phyloP scores from a whole-genome alignment of 257 asterid species.

The Solanum sejunctum region DNA sequence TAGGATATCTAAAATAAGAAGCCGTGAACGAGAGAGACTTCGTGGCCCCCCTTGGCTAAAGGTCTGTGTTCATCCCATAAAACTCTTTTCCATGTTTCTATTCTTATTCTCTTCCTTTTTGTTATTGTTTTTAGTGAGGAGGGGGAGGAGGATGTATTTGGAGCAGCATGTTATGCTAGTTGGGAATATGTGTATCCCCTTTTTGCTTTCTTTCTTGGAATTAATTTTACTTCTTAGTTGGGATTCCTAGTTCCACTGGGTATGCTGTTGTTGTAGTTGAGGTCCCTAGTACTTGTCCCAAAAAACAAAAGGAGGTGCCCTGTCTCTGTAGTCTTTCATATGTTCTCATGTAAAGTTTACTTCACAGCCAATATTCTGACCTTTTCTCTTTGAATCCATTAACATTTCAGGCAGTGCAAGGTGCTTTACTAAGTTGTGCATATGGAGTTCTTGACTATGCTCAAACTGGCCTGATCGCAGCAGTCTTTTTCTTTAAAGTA shows the following conservation, averaged over 20 bases:
- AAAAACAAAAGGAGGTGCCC: not conserved
- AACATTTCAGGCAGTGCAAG: conserved; percentile 62
- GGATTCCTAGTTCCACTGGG: not conserved
- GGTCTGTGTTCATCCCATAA: conserved; percentile 26
- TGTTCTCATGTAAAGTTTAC: not conserved
- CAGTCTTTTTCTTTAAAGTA: conserved; percentile 93
- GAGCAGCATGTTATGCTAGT: not conserved
- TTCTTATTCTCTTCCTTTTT: not conserved
- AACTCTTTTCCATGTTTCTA: not conserved
- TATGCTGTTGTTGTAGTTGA: not conserved
- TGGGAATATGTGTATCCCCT: not conserved
- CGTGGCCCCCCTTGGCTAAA: conserved; percentile 98
- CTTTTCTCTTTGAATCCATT: conserved; percentile 2
- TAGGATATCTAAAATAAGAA: conserved; percentile 80
- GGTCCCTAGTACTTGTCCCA: not conserved
- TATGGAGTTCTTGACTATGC: conserved; percentile 97
- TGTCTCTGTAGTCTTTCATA: not conserved
- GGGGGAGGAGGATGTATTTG: not conserved
- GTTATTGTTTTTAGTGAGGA: not conserved
- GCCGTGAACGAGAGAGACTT: conserved; percentile 89
- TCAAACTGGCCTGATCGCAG: conserved; percentile 94
- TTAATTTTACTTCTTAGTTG: not conserved
- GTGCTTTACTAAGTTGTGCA: conserved; percentile 62
- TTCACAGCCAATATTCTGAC: not conserved
- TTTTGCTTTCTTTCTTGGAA: not conserved